Base-by-base conservation (phyloP, 805 yeast genomes). In the Myxozyma sirexii region DNA sequence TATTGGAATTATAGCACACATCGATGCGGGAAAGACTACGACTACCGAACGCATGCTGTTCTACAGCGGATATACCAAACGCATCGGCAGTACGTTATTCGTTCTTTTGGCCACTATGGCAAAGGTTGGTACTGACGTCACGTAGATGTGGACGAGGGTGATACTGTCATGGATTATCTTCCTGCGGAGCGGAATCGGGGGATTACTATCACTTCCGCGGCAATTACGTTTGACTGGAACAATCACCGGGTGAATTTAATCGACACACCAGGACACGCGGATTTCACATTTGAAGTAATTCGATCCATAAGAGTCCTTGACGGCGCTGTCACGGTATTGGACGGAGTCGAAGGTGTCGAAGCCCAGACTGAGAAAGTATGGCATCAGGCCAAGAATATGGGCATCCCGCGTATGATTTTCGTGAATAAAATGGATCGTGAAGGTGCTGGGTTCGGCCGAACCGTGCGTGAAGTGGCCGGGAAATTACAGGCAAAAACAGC, bases 181-280 rank as follows among this genome's bases (percentile, higher is more conserved):
- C 90, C 94, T 0, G 90, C 93, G 39, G 99, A 94, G 71, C 80
- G 97, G 44, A 86, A 86, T 59, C 79, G 99, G 63, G 99, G 99
- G 1, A 94, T 94, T 65, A 93, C 99, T 0, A 94, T 94, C 68
- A 97, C 92, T 71, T 87, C 93, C 72, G 99, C 99, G 0, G 97
- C 98, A 0, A 91, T 93, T 38, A 84, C 97, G 0, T 81, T 94
- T 51, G 87, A 90, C 29, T 94, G 98, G 98, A 83, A 83, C 60
- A 76, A 78, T 49, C 82, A 84, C 69, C 84, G 83, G 65, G 84
- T 94, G 68, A 94, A 94, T 72, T 78, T 94, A 57, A 91, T 94
- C 24, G 99, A 94, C 72, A 94, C 99, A 0, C 99, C 99, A 0
- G 99, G 99, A 0, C 99, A 94, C 74, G 97, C 97, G 0, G 99